These are phyloP conservation scores for Thielaviopsis ethacetica DNA, from an alignment of 2,329 filamentous ascomycete genomes.

Conservation along the genomic window DNA sequence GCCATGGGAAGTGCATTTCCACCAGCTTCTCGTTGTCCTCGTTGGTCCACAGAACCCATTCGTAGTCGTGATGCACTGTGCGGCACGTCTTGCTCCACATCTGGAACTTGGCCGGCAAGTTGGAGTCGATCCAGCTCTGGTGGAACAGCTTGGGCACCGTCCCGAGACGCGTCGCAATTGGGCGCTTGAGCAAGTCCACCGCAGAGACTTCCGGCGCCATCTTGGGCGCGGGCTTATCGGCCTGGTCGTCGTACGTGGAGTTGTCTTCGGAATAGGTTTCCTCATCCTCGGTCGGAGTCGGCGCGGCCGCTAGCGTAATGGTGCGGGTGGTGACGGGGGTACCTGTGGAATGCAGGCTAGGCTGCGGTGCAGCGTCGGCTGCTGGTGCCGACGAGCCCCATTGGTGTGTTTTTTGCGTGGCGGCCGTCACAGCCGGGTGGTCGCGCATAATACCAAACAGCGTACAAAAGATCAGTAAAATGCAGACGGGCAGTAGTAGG, in stretches of 20 bases:
- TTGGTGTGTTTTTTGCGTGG: neutral
- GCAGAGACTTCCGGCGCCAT: slow-evolving; percentile 5
- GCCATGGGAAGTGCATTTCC: slow-evolving; percentile 18
- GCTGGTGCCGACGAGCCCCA: neutral
- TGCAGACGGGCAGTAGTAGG: neutral
- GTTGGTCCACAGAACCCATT: slow-evolving; percentile 23
- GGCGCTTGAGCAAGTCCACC: slow-evolving; percentile 6
- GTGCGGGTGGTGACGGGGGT: neutral
- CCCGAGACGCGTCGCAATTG: slow-evolving; percentile 7
- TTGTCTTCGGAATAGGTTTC: neutral
- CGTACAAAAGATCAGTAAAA: neutral
- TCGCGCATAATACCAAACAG: slow-evolving; percentile 1
- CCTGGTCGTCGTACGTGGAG: neutral
- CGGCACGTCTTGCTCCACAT: slow-evolving; percentile 20
- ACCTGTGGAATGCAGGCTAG: neutral
- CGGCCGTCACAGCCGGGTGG: neutral
- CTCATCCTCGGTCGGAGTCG: neutral
- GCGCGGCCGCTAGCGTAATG: neutral
- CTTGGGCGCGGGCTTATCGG: neutral
- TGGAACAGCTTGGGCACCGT: slow-evolving; percentile 23
- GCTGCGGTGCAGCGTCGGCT: neutral
- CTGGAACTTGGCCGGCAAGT: slow-evolving; percentile 17
- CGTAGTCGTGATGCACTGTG: slow-evolving; percentile 18
- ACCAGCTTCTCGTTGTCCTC: slow-evolving; percentile 21
- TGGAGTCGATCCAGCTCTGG: slow-evolving; percentile 17